Evolutionary conservation across 768 basidiomycete species (phyloP), one percentile per base, ranked within the genome.

Genomic region (Hortiboletus flavorubellus): DNA sequence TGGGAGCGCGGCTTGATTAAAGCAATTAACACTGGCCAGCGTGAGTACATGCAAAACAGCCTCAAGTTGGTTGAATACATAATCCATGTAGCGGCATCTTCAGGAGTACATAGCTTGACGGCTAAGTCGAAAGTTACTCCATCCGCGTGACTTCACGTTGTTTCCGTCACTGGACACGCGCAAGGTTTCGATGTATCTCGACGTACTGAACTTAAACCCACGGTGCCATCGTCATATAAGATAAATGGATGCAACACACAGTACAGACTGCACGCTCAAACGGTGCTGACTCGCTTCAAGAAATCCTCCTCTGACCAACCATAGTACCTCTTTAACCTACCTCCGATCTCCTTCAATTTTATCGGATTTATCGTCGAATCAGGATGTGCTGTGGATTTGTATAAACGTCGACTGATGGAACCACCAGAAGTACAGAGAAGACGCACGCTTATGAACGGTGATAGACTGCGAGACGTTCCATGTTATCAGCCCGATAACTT

Each of bases 361-460:
- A 60, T 64, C 68, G 76, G 46, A 3, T 79, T 68, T 11, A 91
- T 64, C 5, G 86, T 88, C 4, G 85, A 70, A 67, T 89, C 86
- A 21, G 89, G 89, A 63, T 92, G 89, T 14, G 89, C 88, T 90
- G 60, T 39, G 39, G 48, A 42, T 59, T 37, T 38, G 38, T 26
- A 47, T 34, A 45, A n/a, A 40, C 16, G 4, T 33, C 56, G 34
- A 41, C 11, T 11, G 26, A 29, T 45, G 23, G 18, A 51, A 53
- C 31, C 44, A 46, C 33, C 31, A 16, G 3, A 44, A 30, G 51
- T 16, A 48, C 56, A 38, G 11, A 54, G 37, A 40, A 44, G 43
- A 62, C 60, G 53, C 68, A 88, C 89, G 89, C 69, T 83, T 90
- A 65, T 92, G 89, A 69, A 92, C 82, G 3, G 80, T 84, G 60